These are phyloP conservation scores for Beta macrorhiza DNA, from an alignment of 179 eudicot genomes.

Conservation along the genomic window DNA sequence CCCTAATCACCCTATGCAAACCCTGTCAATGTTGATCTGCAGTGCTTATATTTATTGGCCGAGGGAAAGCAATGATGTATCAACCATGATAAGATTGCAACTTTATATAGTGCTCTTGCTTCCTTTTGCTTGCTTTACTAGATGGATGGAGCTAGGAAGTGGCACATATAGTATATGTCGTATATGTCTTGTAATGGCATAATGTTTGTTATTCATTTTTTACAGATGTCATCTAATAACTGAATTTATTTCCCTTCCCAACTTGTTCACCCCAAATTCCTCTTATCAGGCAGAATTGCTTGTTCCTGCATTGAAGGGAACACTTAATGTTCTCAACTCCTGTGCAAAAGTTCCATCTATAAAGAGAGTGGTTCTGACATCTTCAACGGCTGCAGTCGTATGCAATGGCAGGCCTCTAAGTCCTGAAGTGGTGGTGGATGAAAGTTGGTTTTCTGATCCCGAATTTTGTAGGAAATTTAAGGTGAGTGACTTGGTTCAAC, in stretches of 20 bases:
- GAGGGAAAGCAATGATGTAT: too few species aligned
- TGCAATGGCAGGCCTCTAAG: slow-evolving; percentile 43
- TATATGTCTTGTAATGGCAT: not conserved
- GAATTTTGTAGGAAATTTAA: slow-evolving; percentile 38
- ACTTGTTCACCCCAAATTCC: not conserved
- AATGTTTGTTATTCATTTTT: not conserved
- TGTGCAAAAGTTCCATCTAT: slow-evolving; percentile 53
- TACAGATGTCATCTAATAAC: not conserved
- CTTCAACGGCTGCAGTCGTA: slow-evolving; percentile 51
- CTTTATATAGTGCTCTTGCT: too few species aligned
- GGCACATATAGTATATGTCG: too few species aligned
- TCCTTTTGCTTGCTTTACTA: too few species aligned
- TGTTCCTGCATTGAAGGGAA: slow-evolving; percentile 66
- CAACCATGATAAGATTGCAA: too few species aligned
- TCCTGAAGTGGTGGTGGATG: slow-evolving; percentile 57
- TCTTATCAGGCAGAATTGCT: slow-evolving; percentile 43
- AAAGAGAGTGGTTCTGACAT: slow-evolving; percentile 55
- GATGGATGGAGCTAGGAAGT: too few species aligned
- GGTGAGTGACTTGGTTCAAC: slow-evolving; percentile 27
- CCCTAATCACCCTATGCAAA: too few species aligned
- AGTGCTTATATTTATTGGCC: too few species aligned
- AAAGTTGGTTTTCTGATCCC: slow-evolving; percentile 49
- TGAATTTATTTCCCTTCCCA: too few species aligned
- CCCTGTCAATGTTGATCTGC: too few species aligned
- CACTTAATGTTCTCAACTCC: slow-evolving; percentile 52